Base-by-base conservation (phyloP, 306 rosid species). In the Acacia melanoxylon region DNA sequence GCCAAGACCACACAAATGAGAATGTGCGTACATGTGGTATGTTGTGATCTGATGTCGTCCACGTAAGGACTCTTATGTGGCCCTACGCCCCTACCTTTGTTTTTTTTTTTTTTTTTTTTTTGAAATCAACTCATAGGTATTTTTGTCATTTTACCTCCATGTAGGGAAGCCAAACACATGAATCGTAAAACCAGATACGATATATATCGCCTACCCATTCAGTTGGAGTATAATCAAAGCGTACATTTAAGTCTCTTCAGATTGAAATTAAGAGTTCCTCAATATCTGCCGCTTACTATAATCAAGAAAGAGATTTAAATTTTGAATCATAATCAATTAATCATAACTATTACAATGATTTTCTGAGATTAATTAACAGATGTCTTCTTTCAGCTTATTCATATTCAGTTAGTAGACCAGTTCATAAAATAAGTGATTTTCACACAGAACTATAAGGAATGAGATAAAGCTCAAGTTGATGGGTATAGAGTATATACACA, bases 21-120 rank as follows among this genome's bases (percentile, higher is more conserved):
- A 51, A 17, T 63, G 72, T 19, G 62, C 31, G 31, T 42, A 40
- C 74, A 41, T 40, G 74, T 68, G 74, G 31, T n/a, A 37, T 70
- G 75, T 22, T 41, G 31, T 22, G 52, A 42, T 83, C 56, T 46
- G 20, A 62, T 56, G 75, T 75, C 41, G 75, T 75, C 41, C 81
- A 52, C 83, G 74, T 66, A 85, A 58, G 76, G 82, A 56, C 73
- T 70, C 68, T 76, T 76, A 72, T 70, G 78, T 63, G 24, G 31
- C 75, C 79, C 66, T 54, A 71, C 74, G n/a, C n/a, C n/a, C n/a
- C n/a, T n/a, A n/a, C n/a, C n/a, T n/a, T n/a, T n/a, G n/a, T n/a
- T n/a, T n/a, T 72, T 52, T 52, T 54, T 20, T 8, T 54, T 12
- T 45, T 10, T 41, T 10, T 31, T 74, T 72, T 68, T 35, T 35